Base-by-base conservation (phyloP, 192 early-diverging fungal species). In the Lobosporangium transversale region DNA sequence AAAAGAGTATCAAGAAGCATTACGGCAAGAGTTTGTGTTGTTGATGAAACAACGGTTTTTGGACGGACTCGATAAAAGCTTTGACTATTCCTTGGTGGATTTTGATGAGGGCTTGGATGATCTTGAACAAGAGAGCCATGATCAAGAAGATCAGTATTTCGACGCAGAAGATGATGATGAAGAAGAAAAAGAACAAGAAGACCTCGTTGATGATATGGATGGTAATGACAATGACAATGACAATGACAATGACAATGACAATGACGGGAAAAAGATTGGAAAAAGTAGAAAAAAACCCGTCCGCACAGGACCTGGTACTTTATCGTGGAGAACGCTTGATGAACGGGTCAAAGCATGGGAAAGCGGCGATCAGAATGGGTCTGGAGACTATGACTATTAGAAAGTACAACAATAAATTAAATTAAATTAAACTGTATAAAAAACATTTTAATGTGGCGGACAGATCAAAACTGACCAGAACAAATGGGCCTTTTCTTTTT, bases 31-130 rank as follows among this genome's bases (percentile, higher is more conserved):
- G 20, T 76, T 67, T 51, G 73, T 76, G 12, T n/a, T 76, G 43
- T 27, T 76, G 64, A 76, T 76, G 73, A 76, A 76, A 26, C 73
- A 76, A 26, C 51, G 73, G 35, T 76, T 76, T 35, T 62, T 76
- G 59, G 73, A 76, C 36, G 73, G 73, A 29, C 36, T 62, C 3
- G 73, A 76, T 45, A 42, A 18, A 4, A 51, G 62, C 12, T 76
- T 76, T 57, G 73, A 76, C 21, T 76, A 76, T 31, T 76, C 73
- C 1, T 12, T 53, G 27, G 64, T 76, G 11, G 73, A 76, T 37
- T 76, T 67, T 62, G 64, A 76, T 23, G 73, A 76, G 30, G 45
- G 57, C 23, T 37, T 76, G 73, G 73, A 76, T 56, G 73, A 76
- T 60, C 43, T 76, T 27, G 73, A 76, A 15, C 73, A 76, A 26